phyloP scores from a whole-genome alignment of 768 basidiomycete genomes.

The Gymnopilus junonius region DNA sequence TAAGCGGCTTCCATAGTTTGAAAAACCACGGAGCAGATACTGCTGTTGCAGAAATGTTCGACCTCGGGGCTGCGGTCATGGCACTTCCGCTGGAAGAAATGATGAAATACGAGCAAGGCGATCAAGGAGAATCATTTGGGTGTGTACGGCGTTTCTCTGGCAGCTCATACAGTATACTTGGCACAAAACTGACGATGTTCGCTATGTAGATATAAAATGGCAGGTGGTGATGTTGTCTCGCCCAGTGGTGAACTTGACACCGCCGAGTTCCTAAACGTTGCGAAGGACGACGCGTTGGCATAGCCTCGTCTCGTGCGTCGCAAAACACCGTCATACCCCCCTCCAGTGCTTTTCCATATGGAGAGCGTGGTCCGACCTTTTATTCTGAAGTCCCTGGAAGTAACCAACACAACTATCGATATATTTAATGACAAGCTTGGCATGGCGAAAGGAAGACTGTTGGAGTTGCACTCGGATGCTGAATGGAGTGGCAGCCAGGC shows the following conservation, averaged over 20 bases:
- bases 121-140: constrained; percentile 47
- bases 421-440: constrained; percentile 61
- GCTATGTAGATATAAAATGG: constrained; percentile 56
- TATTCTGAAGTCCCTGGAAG: constrained; percentile 56
- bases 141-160: constrained; percentile 13
- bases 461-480: constrained; percentile 42
- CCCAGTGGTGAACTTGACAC: constrained; percentile 60
- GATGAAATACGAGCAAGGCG: constrained; percentile 62
- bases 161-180: no score
- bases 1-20: constrained; percentile 31
- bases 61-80: constrained; percentile 58
- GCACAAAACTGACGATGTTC: neutral
- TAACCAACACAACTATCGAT: constrained; percentile 55
- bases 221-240: constrained; percentile 66
- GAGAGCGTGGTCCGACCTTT: constrained; percentile 54
- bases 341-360: constrained; percentile 54
- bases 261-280: constrained; percentile 67
- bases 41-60: constrained; percentile 55
- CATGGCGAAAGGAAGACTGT: constrained; percentile 53
- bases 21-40: constrained; percentile 60
- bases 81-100: constrained; percentile 57
- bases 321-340: constrained; percentile 48
- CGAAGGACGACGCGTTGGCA: constrained; percentile 70
- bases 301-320: constrained; percentile 58
- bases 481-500: constrained; percentile 63